Percentiles rank a stretch among this genome's conserved stretches.
Evolutionary conservation across 768 basidiomycete species (phyloP).

Genomic region (Trametes elegans): DNA sequence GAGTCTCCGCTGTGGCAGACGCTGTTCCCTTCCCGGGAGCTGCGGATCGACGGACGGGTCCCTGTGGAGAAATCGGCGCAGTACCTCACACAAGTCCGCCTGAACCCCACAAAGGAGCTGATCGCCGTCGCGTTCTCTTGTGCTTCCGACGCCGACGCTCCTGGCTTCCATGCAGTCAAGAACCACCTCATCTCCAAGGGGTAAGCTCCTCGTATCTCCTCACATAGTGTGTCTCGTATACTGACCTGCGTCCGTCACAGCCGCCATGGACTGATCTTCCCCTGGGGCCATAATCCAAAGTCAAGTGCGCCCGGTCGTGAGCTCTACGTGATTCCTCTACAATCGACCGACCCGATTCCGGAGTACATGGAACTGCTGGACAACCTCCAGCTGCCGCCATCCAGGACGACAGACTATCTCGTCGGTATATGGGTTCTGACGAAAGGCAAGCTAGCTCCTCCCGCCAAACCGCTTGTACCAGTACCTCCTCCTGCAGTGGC

Average conservation of each 20-base stretch:
- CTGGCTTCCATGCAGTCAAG: constrained; percentile 56
- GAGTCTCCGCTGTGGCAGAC: constrained; percentile 70
- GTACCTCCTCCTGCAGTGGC: constrained; percentile 31
- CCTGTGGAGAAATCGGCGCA: constrained; percentile 71
- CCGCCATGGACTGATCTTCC: constrained; percentile 83
- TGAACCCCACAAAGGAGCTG: constrained; percentile 77
- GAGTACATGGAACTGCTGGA: constrained; percentile 87
- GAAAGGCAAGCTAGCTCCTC: constrained; percentile 68
- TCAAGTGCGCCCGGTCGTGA: constrained; percentile 80
- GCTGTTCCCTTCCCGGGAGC: constrained; percentile 66
- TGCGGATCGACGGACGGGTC: constrained; percentile 84
- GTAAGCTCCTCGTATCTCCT: constrained; percentile 40
- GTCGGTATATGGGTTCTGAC: constrained; percentile 84
- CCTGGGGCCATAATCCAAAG: constrained; percentile 76
- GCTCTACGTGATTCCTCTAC: constrained; percentile 80
- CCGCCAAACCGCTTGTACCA: constrained; percentile 30
- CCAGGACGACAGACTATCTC: constrained; percentile 62
- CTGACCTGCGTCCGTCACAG: constrained; percentile 37
- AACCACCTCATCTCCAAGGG: constrained; percentile 71
- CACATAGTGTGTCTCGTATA: not conserved
- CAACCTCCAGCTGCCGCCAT: constrained; percentile 64
- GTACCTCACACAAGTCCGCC: constrained; percentile 74
- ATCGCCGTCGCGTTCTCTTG: constrained; percentile 75
- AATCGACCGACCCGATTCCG: constrained; percentile 63
- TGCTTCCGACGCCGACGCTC: constrained; percentile 37